Conservation (phyloP, 1,284 basidiomycete species). For the Flammula alnicola region DNA sequence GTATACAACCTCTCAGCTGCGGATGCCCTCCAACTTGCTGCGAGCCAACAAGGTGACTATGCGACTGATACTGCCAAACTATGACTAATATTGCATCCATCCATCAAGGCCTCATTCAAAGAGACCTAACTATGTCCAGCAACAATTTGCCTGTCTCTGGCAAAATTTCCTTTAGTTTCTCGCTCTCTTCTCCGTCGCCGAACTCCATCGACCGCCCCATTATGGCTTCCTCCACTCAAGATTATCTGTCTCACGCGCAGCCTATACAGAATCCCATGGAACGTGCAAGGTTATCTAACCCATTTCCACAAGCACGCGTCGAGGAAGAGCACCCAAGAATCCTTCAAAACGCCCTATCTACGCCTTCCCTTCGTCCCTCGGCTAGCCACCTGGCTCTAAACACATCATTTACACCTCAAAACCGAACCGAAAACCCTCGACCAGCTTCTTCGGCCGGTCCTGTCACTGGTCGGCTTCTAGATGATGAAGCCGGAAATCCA, state of each 20-base stretch:
- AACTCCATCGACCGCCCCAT: constrained; percentile 15
- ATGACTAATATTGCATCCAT: constrained; percentile 19
- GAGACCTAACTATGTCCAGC: constrained; percentile 85
- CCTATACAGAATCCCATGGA: constrained; percentile 21
- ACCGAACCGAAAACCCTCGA: constrained; percentile 36
- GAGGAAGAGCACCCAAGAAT: constrained; percentile 32
- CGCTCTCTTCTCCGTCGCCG: constrained; percentile 37
- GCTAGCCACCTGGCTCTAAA: constrained; percentile 25
- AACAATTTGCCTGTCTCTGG: constrained; percentile 88
- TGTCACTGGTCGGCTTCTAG: constrained; percentile 50
- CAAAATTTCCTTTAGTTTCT: constrained; percentile 82
- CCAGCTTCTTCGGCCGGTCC: constrained; percentile 32
- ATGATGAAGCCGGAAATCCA: constrained; percentile 62
- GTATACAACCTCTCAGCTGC: constrained; percentile 88
- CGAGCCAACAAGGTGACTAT: constrained; percentile 59
- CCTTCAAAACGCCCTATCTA: constrained; percentile 26
- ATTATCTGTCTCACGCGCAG: constrained; percentile 17
- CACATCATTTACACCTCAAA: constrained; percentile 39
- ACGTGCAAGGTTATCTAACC: constrained; percentile 22
- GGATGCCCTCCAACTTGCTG: constrained; percentile 81
- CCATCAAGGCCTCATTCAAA: constrained; percentile 72
- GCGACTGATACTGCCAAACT: constrained; percentile 9
- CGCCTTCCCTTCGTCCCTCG: constrained; percentile 37
- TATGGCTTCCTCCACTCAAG: constrained; percentile 14
- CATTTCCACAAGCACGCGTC: constrained; percentile 21